Evolutionary conservation across 2,329 filamentous ascomycete genomes (phyloP), one percentile per base, ranked within the genome.

Genomic region (Alternaria infectoria): DNA sequence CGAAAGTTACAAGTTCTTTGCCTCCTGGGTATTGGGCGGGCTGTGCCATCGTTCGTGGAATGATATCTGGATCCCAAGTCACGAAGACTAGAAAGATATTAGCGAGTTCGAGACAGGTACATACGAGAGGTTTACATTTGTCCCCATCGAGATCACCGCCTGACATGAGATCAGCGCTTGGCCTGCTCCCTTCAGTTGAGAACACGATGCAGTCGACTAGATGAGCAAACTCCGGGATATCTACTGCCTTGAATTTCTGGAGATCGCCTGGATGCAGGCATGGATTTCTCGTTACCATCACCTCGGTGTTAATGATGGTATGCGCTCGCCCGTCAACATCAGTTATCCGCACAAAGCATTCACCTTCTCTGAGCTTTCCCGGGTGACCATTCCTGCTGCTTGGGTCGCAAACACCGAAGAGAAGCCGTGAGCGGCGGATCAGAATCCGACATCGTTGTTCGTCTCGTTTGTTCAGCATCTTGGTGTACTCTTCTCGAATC

Each of bases 141-240:
- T 83, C 80, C 6, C 81, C 80, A 56, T 83, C 81, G 4, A 83
- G 67, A 69, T 83, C 81, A 13, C 81, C 80, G 2, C 81, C 80
- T 17, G 81, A 82, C 80, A 82, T 82, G 54, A 82, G 66, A 64
- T 83, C 81, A 6, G 81, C 80, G 8, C 75, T 76, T 7, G 81
- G 80, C 45, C 81, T 65, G 23, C 69, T 74, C 8, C 81, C 81
- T 54, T 68, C 59, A 2, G 76, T 78, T 5, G 81, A 69, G 61
- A 82, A 82, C 10, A 83, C 79, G 45, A 83, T 81, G 62, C 81
- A 82, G 61, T 82, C 81, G 8, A 77, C 74, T 12, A 82, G 68
- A 54, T 82, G 79, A 9, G 75, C 65, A 21, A 81, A 70, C 55
- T 81, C 78, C 1, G 71, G 71, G 7, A 69, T 68, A 47, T 81